Conservation (phyloP, 176 grass and related monocot genomes). For the Melocanna baccifera region DNA sequence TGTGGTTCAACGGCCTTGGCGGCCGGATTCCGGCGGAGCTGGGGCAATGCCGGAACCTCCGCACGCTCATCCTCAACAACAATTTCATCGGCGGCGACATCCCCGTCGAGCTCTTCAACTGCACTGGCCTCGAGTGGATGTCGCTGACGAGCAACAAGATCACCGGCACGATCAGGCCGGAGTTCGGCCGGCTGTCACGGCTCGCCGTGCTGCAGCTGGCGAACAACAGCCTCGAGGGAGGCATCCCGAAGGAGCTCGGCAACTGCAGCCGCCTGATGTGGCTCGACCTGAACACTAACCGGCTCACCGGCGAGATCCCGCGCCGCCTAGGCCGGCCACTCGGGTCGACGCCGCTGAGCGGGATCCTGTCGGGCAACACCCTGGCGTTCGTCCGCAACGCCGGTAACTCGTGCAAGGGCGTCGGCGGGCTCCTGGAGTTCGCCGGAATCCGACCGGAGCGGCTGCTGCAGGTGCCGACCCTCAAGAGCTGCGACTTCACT, state of each 20-base stretch:
- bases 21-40: constrained; percentile 69
- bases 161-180: constrained; percentile 56
- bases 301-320: constrained; percentile 65
- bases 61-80: constrained; percentile 91
- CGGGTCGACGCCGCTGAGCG: constrained; percentile 62
- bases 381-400: constrained; percentile 87
- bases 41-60: constrained; percentile 65
- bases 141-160: constrained; percentile 84
- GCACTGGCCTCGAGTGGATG: constrained; percentile 85
- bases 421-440: constrained; percentile 88
- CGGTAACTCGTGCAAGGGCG: constrained; percentile 91
- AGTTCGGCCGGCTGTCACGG: constrained; percentile 67
- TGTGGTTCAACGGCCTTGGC: constrained; percentile 79
- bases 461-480: constrained; percentile 80
- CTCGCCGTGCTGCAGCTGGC: constrained; percentile 88
- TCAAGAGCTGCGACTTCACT: constrained; percentile 96
- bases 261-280: constrained; percentile 92
- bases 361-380: constrained; percentile 86
- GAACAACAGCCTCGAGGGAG: constrained; percentile 73
- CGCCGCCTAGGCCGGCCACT: constrained; percentile 71
- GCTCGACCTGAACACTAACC: constrained; percentile 89
- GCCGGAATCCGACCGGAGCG: constrained; percentile 87
- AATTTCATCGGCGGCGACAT: constrained; percentile 79
- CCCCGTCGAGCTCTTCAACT: constrained; percentile 67
- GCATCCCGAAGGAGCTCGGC: constrained; percentile 64